A percentile compares a stretch with the other conserved stretches of the same genome.
phyloP scores from a whole-genome alignment of 1,284 basidiomycete genomes.

The Moesziomyces globuligerus region DNA sequence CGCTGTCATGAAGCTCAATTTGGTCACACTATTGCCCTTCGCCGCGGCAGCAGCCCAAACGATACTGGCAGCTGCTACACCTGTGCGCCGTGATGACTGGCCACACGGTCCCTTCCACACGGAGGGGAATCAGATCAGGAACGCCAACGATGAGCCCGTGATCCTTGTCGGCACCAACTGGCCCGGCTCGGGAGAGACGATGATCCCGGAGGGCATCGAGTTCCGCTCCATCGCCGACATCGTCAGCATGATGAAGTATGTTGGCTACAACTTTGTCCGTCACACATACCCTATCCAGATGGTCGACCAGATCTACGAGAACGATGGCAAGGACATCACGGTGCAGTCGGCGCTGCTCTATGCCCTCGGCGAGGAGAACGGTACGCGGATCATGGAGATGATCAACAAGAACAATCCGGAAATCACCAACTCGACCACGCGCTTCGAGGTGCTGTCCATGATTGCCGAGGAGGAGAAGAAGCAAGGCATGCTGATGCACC shows the following conservation, averaged over 20 bases:
- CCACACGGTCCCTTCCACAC: slow-evolving; percentile 34
- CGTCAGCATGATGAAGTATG: slow-evolving; percentile 32
- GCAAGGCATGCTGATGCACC: slow-evolving; percentile 41
- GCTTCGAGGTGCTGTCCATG: slow-evolving; percentile 24
- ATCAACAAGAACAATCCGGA: slow-evolving; percentile 32
- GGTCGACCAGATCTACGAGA: slow-evolving; percentile 51
- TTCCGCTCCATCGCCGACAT: slow-evolving; percentile 29
- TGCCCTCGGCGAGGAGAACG: slow-evolving; percentile 29
- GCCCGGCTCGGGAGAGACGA: slow-evolving; percentile 41
- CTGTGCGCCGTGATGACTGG: slow-evolving; percentile 26
- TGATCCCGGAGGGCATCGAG: slow-evolving; percentile 44
- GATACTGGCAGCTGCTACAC: slow-evolving; percentile 10
- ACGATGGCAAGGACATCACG: slow-evolving; percentile 30
- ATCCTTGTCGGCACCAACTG: slow-evolving; percentile 42
- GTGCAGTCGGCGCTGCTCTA: slow-evolving; percentile 20
- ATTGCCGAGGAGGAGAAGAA: slow-evolving; percentile 37
- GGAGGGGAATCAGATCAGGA: slow-evolving; percentile 34
- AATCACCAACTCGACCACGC: slow-evolving; percentile 31
- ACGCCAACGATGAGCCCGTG: slow-evolving; percentile 30
- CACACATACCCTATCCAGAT: slow-evolving; percentile 45
- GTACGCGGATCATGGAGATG: slow-evolving; percentile 34
- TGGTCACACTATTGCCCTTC: slow-evolving; percentile 18
- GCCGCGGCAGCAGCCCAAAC: slow-evolving; percentile 16
- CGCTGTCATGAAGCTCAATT: slow-evolving; percentile 24
- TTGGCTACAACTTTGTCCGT: slow-evolving; percentile 46